Evolutionary conservation across 768 basidiomycete species (phyloP).

Genomic region (Boletus huronensis): DNA sequence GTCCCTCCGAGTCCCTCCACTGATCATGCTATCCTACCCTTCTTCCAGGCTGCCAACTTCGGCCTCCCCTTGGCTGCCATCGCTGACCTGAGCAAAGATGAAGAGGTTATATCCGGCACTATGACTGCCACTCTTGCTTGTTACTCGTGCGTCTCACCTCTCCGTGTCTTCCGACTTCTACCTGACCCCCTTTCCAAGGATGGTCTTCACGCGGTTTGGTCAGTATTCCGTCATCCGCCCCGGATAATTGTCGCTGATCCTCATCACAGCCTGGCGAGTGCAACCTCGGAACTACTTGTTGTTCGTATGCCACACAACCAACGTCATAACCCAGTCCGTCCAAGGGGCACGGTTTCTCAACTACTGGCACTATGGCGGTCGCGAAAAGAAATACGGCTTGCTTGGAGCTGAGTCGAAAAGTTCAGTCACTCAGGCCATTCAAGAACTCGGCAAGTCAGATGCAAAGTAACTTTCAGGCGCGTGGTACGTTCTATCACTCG

Average conservation of each 20-base stretch:
- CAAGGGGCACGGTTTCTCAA: constrained; percentile 85
- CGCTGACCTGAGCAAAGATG: constrained; percentile 87
- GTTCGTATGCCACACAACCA: constrained; percentile 92
- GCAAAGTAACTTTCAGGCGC: constrained; percentile 15
- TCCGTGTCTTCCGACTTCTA: constrained; percentile 5
- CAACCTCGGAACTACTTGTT: constrained; percentile 95
- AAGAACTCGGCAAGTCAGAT: constrained; percentile 36
- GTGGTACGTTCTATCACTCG: constrained; percentile 1
- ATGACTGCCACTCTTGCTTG: constrained; percentile 89
- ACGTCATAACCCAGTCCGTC: constrained; percentile 78
- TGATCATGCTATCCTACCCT: constrained; percentile 6
- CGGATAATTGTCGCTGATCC: constrained; percentile 1
- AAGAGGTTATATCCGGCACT: constrained; percentile 93
- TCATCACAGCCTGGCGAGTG: constrained; percentile 78
- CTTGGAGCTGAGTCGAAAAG: constrained; percentile 33
- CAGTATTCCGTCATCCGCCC: neutral
- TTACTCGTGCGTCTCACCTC: constrained; percentile 76
- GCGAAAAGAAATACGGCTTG: constrained; percentile 61
- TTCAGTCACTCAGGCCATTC: constrained; percentile 49
- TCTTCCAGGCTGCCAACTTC: constrained; percentile 89
- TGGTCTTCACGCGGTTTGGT: constrained; percentile 98
- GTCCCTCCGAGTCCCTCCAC: constrained; percentile 32
- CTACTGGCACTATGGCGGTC: constrained; percentile 89
- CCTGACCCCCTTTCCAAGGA: constrained; percentile 28
- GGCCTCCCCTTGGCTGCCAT: constrained; percentile 94